phyloP scores from a whole-genome alignment of 352 stramenopile genomes.

The Albugo laibachii region DNA sequence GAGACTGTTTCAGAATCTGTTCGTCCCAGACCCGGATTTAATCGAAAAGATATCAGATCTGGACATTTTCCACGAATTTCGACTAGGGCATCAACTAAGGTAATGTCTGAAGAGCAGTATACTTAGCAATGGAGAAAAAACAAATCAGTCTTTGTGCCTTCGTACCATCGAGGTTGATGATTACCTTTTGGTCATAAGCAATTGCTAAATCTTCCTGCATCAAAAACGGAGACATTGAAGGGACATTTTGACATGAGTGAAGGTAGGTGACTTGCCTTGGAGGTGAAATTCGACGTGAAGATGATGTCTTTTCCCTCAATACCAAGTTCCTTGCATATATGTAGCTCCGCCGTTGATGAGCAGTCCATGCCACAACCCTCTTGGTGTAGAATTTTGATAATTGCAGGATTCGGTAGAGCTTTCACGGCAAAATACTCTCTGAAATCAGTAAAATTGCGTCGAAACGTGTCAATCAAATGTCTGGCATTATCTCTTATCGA shows the following conservation, averaged over 20 bases:
- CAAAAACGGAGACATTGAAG: no score
- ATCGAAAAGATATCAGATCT: constrained; percentile 73
- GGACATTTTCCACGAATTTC: constrained; percentile 41
- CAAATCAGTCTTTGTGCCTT: neutral
- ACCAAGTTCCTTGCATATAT: constrained; percentile 55
- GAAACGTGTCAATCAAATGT: constrained; percentile 46
- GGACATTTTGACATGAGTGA: no score
- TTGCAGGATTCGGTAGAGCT: constrained; percentile 75
- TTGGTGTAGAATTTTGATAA: constrained; percentile 64
- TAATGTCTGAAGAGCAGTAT: constrained; percentile 20
- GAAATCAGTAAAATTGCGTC: constrained; percentile 58
- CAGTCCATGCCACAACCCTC: constrained; percentile 81
- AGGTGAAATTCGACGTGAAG: constrained; percentile 83
- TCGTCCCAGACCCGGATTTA: constrained; percentile 73
- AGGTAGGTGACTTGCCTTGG: constrained; percentile 10
- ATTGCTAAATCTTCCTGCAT: constrained; percentile 29
- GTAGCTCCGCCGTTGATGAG: constrained; percentile 66
- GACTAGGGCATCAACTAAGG: constrained; percentile 60
- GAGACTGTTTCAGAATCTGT: constrained; percentile 80
- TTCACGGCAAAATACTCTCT: constrained; percentile 81
- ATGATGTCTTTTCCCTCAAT: constrained; percentile 61
- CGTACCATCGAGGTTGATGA: constrained; percentile 70
- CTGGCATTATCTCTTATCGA: constrained; percentile 65
- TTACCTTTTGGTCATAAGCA: constrained; percentile 63
- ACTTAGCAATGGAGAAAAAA: neutral